Conservation (phyloP, 768 basidiomycete genomes). For the Heimioporus sp. region DNA sequence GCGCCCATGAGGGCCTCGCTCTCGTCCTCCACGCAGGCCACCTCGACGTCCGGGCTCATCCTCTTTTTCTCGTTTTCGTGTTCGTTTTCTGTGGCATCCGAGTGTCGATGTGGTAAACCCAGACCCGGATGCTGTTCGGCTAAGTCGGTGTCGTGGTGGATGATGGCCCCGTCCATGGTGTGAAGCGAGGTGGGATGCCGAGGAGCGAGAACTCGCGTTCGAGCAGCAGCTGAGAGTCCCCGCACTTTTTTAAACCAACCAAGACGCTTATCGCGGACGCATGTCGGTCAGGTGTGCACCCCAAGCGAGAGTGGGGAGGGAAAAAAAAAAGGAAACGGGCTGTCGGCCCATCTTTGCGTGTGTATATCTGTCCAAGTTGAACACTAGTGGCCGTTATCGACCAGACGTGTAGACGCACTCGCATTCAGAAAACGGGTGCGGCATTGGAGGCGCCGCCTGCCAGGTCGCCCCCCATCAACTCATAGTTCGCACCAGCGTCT, state of each 20-base stretch:
- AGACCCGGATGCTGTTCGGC: neutral
- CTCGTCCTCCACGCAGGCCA: neutral
- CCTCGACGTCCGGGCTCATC: neutral
- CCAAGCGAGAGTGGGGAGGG: no score
- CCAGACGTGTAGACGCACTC: neutral
- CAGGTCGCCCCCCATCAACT: no score
- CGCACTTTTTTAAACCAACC: no score
- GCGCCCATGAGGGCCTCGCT: neutral
- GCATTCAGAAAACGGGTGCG: no score
- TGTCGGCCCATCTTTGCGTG: no score
- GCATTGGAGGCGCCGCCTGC: no score
- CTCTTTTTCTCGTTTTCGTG: conserved; percentile 1
- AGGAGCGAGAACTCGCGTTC: neutral
- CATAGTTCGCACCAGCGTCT: no score
- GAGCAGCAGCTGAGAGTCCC: neutral
- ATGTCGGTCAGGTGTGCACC: no score
- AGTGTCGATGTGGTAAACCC: neutral
- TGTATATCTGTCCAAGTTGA: neutral
- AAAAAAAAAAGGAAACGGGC: no score
- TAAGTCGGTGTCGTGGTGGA: neutral
- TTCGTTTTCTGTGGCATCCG: neutral
- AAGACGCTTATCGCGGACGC: no score
- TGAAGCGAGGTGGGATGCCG: neutral
- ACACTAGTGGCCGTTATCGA: neutral
- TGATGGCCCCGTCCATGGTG: neutral